Conservation (phyloP, 1,284 basidiomycete species). For the Xerocomus minutiporus region DNA sequence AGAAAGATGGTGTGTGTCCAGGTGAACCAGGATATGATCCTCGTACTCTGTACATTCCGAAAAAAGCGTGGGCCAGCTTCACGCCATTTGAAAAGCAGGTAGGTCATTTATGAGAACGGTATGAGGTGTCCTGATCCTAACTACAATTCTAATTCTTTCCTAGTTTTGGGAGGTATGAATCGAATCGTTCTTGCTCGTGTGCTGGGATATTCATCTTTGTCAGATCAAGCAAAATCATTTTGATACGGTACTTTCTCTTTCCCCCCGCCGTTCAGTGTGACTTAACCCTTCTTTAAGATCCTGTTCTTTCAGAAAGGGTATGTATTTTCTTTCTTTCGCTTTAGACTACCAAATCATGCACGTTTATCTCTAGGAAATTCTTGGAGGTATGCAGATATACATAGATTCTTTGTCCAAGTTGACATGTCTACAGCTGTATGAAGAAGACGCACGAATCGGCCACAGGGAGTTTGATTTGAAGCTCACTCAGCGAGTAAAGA, state of each 20-base stretch:
- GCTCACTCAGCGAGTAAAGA: constrained; percentile 88
- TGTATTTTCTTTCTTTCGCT: constrained; percentile 17
- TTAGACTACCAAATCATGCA: neutral
- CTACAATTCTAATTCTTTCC: neutral
- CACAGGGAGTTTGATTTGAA: constrained; percentile 93
- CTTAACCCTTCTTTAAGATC: constrained; percentile 45
- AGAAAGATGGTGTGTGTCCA: constrained; percentile 83
- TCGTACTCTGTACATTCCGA: constrained; percentile 82
- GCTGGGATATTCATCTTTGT: constrained; percentile 1
- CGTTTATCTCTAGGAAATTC: constrained; percentile 50
- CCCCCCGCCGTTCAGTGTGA: neutral
- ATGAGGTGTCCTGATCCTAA: neutral
- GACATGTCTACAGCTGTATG: constrained; percentile 67
- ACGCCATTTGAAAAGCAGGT: constrained; percentile 96
- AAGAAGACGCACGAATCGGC: constrained; percentile 88
- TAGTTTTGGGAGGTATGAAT: constrained; percentile 81
- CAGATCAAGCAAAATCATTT: constrained; percentile 92
- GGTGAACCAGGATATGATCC: constrained; percentile 90
- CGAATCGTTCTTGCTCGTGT: neutral
- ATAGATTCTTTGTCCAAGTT: neutral
- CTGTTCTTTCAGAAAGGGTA: constrained; percentile 98
- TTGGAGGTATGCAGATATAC: constrained; percentile 46
- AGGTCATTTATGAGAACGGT: constrained; percentile 15
- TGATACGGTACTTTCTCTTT: constrained; percentile 58
- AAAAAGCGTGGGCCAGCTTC: constrained; percentile 76